Percentiles rank a stretch among this genome's conserved stretches.
phyloP scores from a whole-genome alignment of 148 eudicot species.

The Chenopodium suecicum region DNA sequence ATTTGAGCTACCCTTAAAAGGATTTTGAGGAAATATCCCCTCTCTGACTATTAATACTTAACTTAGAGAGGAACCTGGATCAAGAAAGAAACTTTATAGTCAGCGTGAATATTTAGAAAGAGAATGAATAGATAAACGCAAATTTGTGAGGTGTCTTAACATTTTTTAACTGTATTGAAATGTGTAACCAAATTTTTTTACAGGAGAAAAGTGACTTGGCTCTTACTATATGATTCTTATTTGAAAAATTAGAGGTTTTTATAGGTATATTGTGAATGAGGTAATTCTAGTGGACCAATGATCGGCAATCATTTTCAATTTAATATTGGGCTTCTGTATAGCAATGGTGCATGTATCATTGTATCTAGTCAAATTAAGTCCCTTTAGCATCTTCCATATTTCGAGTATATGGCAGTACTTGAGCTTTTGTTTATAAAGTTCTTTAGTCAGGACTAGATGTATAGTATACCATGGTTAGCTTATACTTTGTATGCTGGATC shows the following conservation, averaged over 20 bases:
- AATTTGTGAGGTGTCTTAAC: background rate
- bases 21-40: too few species aligned
- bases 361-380: background rate
- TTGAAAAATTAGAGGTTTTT: background rate
- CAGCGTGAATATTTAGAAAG: background rate
- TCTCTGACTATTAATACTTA: background rate
- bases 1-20: too few species aligned
- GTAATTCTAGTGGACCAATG: background rate
- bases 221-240: background rate
- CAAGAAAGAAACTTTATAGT: background rate
- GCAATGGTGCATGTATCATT: background rate
- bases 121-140: background rate
- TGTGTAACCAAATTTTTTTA: too few species aligned
- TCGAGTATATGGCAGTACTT: background rate
- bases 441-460: background rate
- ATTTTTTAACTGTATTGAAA: background rate
- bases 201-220: background rate
- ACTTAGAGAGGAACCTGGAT: background rate
- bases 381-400: background rate
- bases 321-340: background rate
- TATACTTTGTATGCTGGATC: background rate
- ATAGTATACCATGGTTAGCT: background rate
- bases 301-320: background rate
- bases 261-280: background rate
- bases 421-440: background rate